Evolutionary conservation across 2,329 filamentous ascomycete genomes (phyloP).

Genomic region (Fusarium ambrosium): DNA sequence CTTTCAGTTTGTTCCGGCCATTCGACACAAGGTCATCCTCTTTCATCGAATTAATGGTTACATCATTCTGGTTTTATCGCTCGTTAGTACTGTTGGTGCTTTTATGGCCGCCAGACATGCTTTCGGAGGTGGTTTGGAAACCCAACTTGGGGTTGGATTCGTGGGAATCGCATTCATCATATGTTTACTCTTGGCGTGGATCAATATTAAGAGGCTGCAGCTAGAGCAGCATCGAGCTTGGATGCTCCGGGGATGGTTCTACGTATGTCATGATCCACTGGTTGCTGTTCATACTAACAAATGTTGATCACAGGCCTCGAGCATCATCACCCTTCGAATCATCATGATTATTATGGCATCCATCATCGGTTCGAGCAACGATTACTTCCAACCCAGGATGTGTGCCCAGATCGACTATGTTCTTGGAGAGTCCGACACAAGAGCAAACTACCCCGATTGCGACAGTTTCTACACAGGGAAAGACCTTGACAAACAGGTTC

Average conservation of each 20-base stretch:
- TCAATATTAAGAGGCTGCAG: neutral
- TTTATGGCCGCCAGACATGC: neutral
- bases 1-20: neutral
- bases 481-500: neutral
- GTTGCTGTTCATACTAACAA: neutral
- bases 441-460: neutral
- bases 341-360: neutral
- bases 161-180: neutral
- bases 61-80: neutral
- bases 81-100: neutral
- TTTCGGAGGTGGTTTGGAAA: neutral
- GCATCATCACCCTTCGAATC: neutral
- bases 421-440: neutral
- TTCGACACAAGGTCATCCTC: neutral
- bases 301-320: neutral
- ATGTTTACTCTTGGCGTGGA: neutral
- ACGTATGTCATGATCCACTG: neutral
- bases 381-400: neutral
- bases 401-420: conserved; percentile 3
- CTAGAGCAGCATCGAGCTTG: neutral
- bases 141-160: neutral
- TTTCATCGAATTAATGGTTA: conserved; percentile 1
- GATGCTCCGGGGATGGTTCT: conserved; percentile 2
- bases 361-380: neutral
- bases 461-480: neutral